A percentile compares a stretch with the other conserved stretches of the same genome.
phyloP scores from a whole-genome alignment of 1,284 basidiomycete species.

The Somion occarium region DNA sequence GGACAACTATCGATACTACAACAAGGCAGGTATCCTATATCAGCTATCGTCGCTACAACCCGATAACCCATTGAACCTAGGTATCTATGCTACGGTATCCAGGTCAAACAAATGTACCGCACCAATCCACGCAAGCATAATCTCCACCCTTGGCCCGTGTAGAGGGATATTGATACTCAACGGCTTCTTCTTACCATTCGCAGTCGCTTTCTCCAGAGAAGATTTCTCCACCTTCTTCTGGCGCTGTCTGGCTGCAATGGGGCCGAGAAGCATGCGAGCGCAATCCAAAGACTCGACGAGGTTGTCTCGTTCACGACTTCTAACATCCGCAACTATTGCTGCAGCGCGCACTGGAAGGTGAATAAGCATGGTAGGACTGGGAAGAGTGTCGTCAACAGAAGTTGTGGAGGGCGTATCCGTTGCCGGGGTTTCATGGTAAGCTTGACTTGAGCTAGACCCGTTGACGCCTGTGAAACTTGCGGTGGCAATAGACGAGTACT shows the following conservation, averaged over 20 bases:
- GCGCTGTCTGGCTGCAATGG: conserved; percentile 55
- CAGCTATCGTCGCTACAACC: too few relatives aligned
- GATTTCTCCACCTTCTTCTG: conserved; percentile 48
- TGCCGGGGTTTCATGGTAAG: not conserved
- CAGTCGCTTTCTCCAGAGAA: conserved; percentile 42
- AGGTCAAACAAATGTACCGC: conserved; percentile 71
- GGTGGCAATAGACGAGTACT: not conserved
- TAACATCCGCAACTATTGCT: conserved; percentile 13
- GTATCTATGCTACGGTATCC: conserved; percentile 39
- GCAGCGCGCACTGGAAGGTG: conserved; percentile 13
- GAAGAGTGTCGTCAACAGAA: conserved; percentile 1
- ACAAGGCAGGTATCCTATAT: too few relatives aligned
- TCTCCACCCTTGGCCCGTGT: conserved; percentile 78
- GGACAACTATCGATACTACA: too few relatives aligned
- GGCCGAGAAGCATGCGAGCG: conserved; percentile 62
- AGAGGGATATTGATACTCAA: conserved; percentile 73
- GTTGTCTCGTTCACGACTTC: conserved; percentile 26
- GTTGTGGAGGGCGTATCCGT: too few relatives aligned
- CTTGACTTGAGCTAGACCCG: conserved; percentile 2
- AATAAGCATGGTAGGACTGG: conserved; percentile 20
- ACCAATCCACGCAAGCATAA: conserved; percentile 76
- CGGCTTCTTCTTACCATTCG: conserved; percentile 46
- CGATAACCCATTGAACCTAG: not conserved
- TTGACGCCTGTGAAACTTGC: not conserved
- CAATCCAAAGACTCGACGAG: conserved; percentile 51